These are phyloP conservation scores for Eimeria falciformis DNA, from an alignment of 169 alveolate species.

Conservation along the genomic window DNA sequence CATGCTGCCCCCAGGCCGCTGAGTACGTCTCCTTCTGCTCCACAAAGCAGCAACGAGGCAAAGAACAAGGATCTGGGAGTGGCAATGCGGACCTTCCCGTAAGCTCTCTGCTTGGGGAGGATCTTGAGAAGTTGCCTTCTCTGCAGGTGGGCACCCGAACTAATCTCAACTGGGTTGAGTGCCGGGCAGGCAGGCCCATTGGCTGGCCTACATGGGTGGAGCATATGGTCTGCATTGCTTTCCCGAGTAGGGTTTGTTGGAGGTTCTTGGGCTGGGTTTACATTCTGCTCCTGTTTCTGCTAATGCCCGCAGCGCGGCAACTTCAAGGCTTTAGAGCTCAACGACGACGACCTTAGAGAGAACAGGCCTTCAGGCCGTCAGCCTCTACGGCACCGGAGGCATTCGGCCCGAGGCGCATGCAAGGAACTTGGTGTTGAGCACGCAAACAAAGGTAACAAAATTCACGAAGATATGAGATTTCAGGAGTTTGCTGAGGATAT, in stretches of 20 bases:
- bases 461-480: not conserved
- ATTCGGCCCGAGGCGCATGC: not conserved
- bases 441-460: not conserved
- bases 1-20: slow-evolving; percentile 64
- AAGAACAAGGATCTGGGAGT: not conserved
- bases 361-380: not conserved
- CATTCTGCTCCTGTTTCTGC: too few relatives aligned
- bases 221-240: too few relatives aligned
- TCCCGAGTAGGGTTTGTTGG: too few relatives aligned
- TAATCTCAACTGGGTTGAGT: not conserved
- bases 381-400: not conserved
- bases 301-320: slow-evolving; percentile 1
- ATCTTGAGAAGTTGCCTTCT: slow-evolving; percentile 25
- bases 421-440: not conserved
- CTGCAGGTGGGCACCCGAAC: slow-evolving; percentile 1
- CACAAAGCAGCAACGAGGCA: slow-evolving; percentile 18
- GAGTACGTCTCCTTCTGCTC: slow-evolving; percentile 39
- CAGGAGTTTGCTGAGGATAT: not conserved
- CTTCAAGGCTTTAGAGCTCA: not conserved
- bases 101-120: not conserved
- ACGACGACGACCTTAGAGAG: not conserved
- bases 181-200: too few relatives aligned
- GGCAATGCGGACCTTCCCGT: not conserved
- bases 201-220: too few relatives aligned
- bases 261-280: too few relatives aligned